Evolutionary conservation across 306 rosid genomes (phyloP), one percentile per base, ranked within the genome.

Genomic region (Crotalaria pallida): DNA sequence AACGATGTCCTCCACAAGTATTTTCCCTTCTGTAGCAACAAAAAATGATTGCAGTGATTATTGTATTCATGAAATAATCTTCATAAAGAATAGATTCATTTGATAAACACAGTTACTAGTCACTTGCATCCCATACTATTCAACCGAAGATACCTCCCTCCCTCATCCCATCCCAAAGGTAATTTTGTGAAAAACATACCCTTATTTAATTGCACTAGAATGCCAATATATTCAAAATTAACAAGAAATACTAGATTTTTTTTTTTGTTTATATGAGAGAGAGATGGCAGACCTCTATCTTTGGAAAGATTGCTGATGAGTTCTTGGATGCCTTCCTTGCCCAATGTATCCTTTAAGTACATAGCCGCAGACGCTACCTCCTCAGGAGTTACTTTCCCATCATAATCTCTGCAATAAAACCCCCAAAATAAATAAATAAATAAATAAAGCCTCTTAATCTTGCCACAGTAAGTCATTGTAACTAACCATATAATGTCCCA

Each of bases 361-460:
- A 85, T 87, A 34, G 97, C 97, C 53, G 98, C 98, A 50, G 89
- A 77, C 24, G 98, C 98, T 55, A 93, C 98, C 89, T 93, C 98
- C 81, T 90, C 98, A 10, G 98, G 85, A 76, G 96, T 88, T 44
- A 93, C 98, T 85, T 93, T 93, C 29, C 98, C 98, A 67, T 90
- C 98, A 67, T 79, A 88, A 88, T 93, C 97, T 82, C 97, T 93
- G 88, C 80, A 82, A 27, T 65, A 73, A 43, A 8, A 11, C 3
- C 5, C 33, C 61, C 55, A 27, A 51, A 68, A 44, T 22, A 4
- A 66, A 48, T n/a, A n/a, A n/a, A n/a, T n/a, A n/a, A n/a, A n/a
- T n/a, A n/a, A n/a, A n/a, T n/a, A n/a, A n/a, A n/a, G n/a, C n/a
- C 38, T n/a, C 18, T 36, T 0, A 15, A 53, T 38, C 34, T 17